These are phyloP conservation scores for Aspergillus costaricaensis DNA, from an alignment of 2,329 filamentous ascomycete genomes.

Conservation along the genomic window DNA sequence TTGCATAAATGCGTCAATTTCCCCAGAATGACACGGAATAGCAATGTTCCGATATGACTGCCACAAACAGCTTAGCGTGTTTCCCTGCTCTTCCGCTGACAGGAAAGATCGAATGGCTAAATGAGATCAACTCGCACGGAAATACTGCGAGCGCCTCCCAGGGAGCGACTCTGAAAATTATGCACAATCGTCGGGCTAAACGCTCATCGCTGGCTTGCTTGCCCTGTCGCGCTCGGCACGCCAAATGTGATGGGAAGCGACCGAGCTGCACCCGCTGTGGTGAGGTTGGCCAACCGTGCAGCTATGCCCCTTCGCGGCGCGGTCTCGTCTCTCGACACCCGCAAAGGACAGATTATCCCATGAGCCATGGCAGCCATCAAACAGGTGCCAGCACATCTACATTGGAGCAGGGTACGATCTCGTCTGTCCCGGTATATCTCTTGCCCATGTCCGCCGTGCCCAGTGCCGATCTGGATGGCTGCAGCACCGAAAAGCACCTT, in stretches of 20 bases:
- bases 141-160: too few relatives aligned
- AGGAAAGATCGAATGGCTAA: too few relatives aligned
- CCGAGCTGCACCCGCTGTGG: slow-evolving; percentile 49
- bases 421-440: background rate
- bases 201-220: slow-evolving; percentile 32
- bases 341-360: background rate
- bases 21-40: too few relatives aligned
- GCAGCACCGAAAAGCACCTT: background rate
- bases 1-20: too few relatives aligned
- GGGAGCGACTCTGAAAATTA: too few relatives aligned
- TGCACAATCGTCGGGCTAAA: too few relatives aligned
- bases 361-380: too few relatives aligned
- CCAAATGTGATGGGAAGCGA: slow-evolving; percentile 51
- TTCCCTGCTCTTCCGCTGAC: too few relatives aligned
- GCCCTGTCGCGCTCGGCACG: slow-evolving; percentile 42
- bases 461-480: background rate
- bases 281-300: slow-evolving; percentile 47
- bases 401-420: too few relatives aligned
- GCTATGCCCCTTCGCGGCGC: slow-evolving; percentile 52
- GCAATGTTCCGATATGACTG: too few relatives aligned
- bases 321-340: slow-evolving; percentile 27
- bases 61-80: too few relatives aligned
- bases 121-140: fast-evolving
- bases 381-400: too few relatives aligned
- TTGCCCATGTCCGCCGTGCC: background rate